phyloP scores from a whole-genome alignment of 345 rosid genomes.

The sweet orange (Citrus sinensis) region DVS_A1.0 CM039166.1:10064501-10065000 shows the following conservation, averaged over 20 bases:
- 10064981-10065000: background rate
- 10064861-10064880: slow-evolving; percentile 61
- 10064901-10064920: slow-evolving; percentile 90
- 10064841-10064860: background rate
- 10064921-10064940: slow-evolving; percentile 88
- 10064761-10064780: background rate
- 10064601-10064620: slow-evolving; percentile 48
- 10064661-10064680: background rate
- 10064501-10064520: background rate
- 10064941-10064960: slow-evolving; percentile 45
- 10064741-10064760: background rate
- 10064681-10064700: background rate
- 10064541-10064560: slow-evolving; percentile 40
- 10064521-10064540: background rate
- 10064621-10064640: background rate
- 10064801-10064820: background rate
- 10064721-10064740: background rate
- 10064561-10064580: slow-evolving; percentile 83
- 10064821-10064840: slow-evolving; percentile 1
- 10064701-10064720: background rate
- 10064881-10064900: slow-evolving; percentile 95
- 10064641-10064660: background rate
- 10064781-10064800: slow-evolving; percentile 1
- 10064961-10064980: background rate
- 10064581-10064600: slow-evolving; percentile 56